These are phyloP conservation scores for Seiridium unicorne DNA, from an alignment of 2,329 filamentous ascomycete species.

Conservation along the genomic window DNA sequence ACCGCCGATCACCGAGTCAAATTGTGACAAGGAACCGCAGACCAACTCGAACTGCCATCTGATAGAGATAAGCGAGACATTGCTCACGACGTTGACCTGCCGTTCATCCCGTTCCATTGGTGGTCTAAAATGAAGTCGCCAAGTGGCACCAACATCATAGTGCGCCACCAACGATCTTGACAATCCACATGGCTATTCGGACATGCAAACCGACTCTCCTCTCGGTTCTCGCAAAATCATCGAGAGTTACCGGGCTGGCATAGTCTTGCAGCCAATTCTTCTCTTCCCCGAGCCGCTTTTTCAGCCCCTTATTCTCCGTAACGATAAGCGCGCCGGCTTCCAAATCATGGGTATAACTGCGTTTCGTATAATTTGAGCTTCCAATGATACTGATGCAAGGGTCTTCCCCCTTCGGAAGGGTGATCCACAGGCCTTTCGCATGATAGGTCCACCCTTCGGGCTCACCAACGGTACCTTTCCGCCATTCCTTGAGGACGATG, in stretches of 20 bases:
- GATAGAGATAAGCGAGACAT: background rate
- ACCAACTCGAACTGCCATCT: background rate
- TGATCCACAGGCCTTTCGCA: conserved; percentile 93
- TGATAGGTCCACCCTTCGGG: conserved; percentile 95
- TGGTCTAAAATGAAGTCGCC: background rate
- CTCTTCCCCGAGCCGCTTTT: conserved; percentile 73
- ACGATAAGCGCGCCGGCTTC: conserved; percentile 87
- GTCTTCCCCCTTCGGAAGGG: conserved; percentile 61
- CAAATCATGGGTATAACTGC: conserved; percentile 88
- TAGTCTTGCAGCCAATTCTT: conserved; percentile 77
- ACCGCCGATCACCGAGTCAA: background rate
- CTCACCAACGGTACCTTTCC: conserved; percentile 74
- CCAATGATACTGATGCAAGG: conserved; percentile 83
- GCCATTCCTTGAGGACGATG: conserved; percentile 85
- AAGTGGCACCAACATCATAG: conserved; percentile 46
- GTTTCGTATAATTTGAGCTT: conserved; percentile 92
- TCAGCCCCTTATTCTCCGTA: conserved; percentile 72
- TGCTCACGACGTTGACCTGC: background rate
- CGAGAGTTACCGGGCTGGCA: conserved; percentile 64
- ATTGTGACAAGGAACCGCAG: background rate
- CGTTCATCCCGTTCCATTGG: background rate
- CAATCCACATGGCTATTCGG: conserved; percentile 89
- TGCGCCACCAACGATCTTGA: conserved; percentile 81
- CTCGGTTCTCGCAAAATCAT: conserved; percentile 79
- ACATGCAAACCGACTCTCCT: conserved; percentile 84